phyloP scores from a whole-genome alignment of 202 grass and related monocot genomes.

The Digitaria exilis region DNA sequence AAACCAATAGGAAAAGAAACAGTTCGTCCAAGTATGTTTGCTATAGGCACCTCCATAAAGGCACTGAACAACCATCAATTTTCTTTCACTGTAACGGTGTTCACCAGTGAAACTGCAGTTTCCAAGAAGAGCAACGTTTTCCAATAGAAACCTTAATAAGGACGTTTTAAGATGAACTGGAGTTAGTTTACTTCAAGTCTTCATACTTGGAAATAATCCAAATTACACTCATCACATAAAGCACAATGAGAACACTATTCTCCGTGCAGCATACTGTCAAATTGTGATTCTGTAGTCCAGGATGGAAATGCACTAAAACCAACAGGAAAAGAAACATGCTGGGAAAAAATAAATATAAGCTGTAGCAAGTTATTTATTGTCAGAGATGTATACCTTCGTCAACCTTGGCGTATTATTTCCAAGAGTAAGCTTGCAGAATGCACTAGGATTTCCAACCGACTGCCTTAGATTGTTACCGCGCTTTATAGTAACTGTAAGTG shows the following conservation, averaged over 20 bases:
- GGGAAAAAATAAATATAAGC: background rate
- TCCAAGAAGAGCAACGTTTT: background rate
- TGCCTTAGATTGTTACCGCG: slow-evolving; percentile 90
- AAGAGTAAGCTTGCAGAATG: slow-evolving; percentile 98
- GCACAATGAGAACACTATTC: background rate
- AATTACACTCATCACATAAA: background rate
- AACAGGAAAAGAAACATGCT: slow-evolving; percentile 1
- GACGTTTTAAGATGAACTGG: background rate
- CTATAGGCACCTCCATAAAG: background rate
- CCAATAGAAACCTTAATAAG: background rate
- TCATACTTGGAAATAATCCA: background rate
- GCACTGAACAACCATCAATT: background rate
- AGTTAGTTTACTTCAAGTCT: background rate
- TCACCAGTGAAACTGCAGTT: background rate
- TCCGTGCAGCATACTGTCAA: background rate
- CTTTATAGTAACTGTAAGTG: slow-evolving; percentile 96
- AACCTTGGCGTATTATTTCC: slow-evolving; percentile 91
- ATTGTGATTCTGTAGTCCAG: background rate
- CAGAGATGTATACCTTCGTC: slow-evolving; percentile 69
- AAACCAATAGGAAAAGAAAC: background rate
- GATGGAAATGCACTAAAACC: slow-evolving; percentile 3
- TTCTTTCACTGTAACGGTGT: background rate
- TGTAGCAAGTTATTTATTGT: slow-evolving; percentile 19
- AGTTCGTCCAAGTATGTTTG: slow-evolving; percentile 1
- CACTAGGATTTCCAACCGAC: slow-evolving; percentile 97